phyloP scores from a whole-genome alignment of 2,329 filamentous ascomycete genomes.

The Colletotrichum australisinense region DNA sequence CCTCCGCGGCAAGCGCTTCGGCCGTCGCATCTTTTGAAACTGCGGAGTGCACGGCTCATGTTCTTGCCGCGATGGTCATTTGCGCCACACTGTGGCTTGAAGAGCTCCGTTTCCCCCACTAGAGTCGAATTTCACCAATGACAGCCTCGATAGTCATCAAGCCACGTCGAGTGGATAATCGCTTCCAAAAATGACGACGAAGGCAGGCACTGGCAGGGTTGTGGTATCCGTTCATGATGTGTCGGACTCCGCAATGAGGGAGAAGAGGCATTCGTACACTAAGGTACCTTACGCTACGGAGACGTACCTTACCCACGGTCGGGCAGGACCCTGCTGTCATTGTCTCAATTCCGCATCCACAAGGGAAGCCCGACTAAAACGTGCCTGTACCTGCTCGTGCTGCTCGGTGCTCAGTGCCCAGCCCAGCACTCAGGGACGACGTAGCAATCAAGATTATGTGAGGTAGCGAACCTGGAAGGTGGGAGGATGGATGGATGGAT shows the following conservation, averaged over 20 bases:
- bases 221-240: background rate
- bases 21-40: no score
- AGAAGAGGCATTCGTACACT: background rate
- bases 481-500: background rate
- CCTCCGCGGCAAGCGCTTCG: background rate
- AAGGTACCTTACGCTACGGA: background rate
- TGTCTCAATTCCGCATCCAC: slow-evolving; percentile 4
- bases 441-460: slow-evolving; percentile 7
- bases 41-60: background rate
- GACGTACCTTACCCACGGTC: background rate
- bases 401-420: no score
- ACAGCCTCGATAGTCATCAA: background rate
- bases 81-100: background rate
- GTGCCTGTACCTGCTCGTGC: background rate
- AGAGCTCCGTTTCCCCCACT: no score
- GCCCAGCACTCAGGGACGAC: background rate
- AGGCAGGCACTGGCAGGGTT: background rate
- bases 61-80: background rate
- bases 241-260: background rate
- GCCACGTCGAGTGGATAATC: background rate
- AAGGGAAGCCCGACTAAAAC: background rate
- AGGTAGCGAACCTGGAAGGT: slow-evolving; percentile 2
- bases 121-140: background rate
- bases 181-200: background rate
- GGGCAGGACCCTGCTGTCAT: slow-evolving; percentile 4